These are phyloP conservation scores for Zygosaccharomyces pseudobailii DNA, from an alignment of 1,139 yeast genomes.

Conservation along the genomic window DNA sequence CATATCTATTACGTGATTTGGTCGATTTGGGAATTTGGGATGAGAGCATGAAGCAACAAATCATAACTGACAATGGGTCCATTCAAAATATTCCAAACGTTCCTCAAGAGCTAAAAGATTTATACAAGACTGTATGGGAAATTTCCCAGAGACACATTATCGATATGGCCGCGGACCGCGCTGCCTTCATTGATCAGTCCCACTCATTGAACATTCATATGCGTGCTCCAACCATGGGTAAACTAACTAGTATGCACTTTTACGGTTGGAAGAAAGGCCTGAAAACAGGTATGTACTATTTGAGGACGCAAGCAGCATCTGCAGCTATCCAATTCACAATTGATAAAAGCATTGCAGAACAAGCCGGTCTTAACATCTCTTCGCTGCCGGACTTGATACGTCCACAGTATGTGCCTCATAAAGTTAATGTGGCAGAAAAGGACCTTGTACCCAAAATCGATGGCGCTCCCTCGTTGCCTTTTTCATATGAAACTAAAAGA, in stretches of 20 bases:
- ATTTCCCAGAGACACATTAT: slow-evolving; percentile 81
- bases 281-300: slow-evolving; percentile 96
- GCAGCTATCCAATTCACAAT: slow-evolving; percentile 92
- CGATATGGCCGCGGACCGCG: slow-evolving; percentile 95
- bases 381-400: slow-evolving; percentile 51
- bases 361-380: slow-evolving; percentile 52
- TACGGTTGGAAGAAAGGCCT: slow-evolving; percentile 96
- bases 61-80: slow-evolving; percentile 79
- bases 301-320: slow-evolving; percentile 92
- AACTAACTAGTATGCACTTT: slow-evolving; percentile 94
- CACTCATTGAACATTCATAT: slow-evolving; percentile 87
- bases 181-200: slow-evolving; percentile 90
- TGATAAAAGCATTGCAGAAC: slow-evolving; percentile 50
- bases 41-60: slow-evolving; percentile 72
- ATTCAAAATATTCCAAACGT: slow-evolving; percentile 71
- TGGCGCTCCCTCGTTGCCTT: slow-evolving; percentile 17
- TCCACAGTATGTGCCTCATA: slow-evolving; percentile 45
- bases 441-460: slow-evolving; percentile 31
- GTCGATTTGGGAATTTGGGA: slow-evolving; percentile 83
- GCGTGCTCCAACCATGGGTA: slow-evolving; percentile 85
- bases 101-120: slow-evolving; percentile 69
- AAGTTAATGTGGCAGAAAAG: slow-evolving; percentile 31
- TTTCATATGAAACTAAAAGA: slow-evolving; percentile 18
- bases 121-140: slow-evolving; percentile 97
- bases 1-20: slow-evolving; percentile 72